Conservation (phyloP, 306 rosid genomes). For the Sicyos edulis region DNA sequence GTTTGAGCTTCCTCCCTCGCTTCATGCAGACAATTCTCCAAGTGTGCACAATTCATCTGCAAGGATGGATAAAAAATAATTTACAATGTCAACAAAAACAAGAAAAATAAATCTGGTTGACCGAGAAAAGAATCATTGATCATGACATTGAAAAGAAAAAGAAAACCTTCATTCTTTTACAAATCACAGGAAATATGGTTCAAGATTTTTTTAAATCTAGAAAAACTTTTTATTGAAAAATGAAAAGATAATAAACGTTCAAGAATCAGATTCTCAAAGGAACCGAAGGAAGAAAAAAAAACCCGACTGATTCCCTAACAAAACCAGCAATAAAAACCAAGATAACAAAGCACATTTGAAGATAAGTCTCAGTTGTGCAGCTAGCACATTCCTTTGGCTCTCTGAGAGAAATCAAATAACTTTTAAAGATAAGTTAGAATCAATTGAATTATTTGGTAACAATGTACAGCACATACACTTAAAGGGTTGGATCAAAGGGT, state of each 20-base stretch:
- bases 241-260: background rate
- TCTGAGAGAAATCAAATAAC: background rate
- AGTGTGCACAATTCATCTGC: slow-evolving; percentile 96
- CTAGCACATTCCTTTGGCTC: background rate
- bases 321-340: no score
- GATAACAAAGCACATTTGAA: background rate
- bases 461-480: background rate
- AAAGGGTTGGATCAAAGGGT: background rate
- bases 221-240: background rate
- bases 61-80: slow-evolving; percentile 16
- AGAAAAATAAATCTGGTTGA: background rate
- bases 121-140: background rate
- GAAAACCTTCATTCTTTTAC: background rate
- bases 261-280: background rate
- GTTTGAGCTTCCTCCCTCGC: slow-evolving; percentile 99
- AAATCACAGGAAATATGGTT: background rate
- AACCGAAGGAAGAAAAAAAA: background rate
- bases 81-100: background rate
- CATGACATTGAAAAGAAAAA: background rate
- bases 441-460: background rate
- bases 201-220: no score
- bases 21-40: slow-evolving; percentile 92
- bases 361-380: background rate
- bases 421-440: background rate
- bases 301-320: no score